Evolutionary conservation across 2,329 filamentous ascomycete species (phyloP).

Genomic region (Fusarium foetens): DNA sequence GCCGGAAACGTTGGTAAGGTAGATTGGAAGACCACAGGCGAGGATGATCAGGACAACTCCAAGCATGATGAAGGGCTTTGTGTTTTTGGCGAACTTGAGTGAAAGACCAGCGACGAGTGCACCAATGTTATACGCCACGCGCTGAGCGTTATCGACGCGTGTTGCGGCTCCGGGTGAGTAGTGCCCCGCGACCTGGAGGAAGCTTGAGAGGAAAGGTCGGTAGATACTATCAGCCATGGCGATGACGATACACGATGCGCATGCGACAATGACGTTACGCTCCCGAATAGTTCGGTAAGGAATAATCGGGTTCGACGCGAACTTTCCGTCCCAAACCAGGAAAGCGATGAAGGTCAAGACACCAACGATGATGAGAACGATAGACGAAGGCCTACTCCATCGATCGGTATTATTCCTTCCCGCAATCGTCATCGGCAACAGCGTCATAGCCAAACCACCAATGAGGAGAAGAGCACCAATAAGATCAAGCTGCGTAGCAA

Average conservation of each 20-base stretch:
- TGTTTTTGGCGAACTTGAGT: slow-evolving; percentile 29
- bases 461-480: slow-evolving; percentile 27
- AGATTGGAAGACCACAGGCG: slow-evolving; percentile 26
- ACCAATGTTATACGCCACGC: slow-evolving; percentile 24
- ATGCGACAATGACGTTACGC: slow-evolving; percentile 32
- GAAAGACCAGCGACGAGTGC: slow-evolving; percentile 5
- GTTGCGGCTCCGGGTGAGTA: slow-evolving; percentile 33
- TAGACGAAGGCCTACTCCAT: slow-evolving; percentile 27
- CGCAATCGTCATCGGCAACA: slow-evolving; percentile 29
- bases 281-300: slow-evolving; percentile 31
- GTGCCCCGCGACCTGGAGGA: slow-evolving; percentile 20
- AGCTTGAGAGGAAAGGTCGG: slow-evolving; percentile 25
- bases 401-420: slow-evolving; percentile 28
- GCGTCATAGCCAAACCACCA: slow-evolving; percentile 28
- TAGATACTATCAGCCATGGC: slow-evolving; percentile 36
- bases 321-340: slow-evolving; percentile 26
- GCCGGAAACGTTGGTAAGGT: slow-evolving; percentile 29
- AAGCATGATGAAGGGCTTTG: slow-evolving; percentile 27
- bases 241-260: slow-evolving; percentile 23
- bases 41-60: slow-evolving; percentile 26
- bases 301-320: slow-evolving; percentile 23
- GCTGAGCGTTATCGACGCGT: slow-evolving; percentile 26
- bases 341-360: slow-evolving; percentile 17
- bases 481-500: slow-evolving; percentile 12
- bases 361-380: slow-evolving; percentile 21